Conservation (phyloP, 176 grass and related monocot genomes). For the Microstegium vimineum region DNA sequence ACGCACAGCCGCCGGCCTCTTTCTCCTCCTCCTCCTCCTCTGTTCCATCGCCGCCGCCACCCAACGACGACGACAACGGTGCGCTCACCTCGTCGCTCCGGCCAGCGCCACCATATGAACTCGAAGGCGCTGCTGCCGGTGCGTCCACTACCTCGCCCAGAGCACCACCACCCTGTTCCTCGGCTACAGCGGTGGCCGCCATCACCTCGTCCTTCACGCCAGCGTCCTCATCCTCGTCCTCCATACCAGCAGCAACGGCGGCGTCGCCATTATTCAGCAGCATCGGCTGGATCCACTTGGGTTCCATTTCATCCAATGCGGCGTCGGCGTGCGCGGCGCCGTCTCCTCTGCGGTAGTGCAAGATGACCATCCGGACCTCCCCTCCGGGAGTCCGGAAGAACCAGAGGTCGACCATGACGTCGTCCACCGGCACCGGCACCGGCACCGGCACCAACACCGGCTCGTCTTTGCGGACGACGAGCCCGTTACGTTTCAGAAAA, state of each 20-base stretch:
- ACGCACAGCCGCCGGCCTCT: too few relatives aligned
- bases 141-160: neutral
- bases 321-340: neutral
- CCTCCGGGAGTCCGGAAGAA: neutral
- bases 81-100: neutral
- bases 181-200: neutral
- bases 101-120: neutral
- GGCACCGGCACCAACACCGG: rapidly evolving
- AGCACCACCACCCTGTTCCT: neutral
- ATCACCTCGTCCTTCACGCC: neutral
- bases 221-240: neutral
- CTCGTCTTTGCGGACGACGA: neutral
- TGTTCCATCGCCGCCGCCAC: neutral
- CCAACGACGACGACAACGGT: neutral
- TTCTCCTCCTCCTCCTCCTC: neutral
- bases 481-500: neutral
- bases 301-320: neutral
- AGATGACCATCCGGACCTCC: neutral
- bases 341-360: neutral
- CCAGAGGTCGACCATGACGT: constrained; percentile 3
- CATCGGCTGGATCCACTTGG: neutral
- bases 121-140: too few relatives aligned
- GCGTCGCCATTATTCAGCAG: neutral
- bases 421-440: neutral
- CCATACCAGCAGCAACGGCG: neutral